phyloP scores from a whole-genome alignment of 768 basidiomycete species.

The Coprinopsis sp. region DNA sequence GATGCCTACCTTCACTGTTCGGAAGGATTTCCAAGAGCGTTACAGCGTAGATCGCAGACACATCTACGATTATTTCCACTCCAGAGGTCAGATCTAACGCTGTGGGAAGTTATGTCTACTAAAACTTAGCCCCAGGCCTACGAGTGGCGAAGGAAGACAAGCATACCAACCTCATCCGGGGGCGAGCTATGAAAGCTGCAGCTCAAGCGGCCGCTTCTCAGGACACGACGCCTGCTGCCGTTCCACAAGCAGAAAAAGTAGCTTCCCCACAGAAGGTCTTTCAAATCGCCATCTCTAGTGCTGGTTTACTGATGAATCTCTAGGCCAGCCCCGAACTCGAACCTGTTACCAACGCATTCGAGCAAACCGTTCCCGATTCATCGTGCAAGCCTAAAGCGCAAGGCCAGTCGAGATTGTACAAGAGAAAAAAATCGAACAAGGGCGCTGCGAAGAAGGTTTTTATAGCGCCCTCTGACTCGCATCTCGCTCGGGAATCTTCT shows the following conservation, averaged over 20 bases:
- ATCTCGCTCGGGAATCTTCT: no score
- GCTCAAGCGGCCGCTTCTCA: background rate
- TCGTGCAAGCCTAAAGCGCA: no score
- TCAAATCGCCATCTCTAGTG: no score
- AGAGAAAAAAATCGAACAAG: no score
- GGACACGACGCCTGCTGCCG: background rate
- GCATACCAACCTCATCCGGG: slow-evolving; percentile 47
- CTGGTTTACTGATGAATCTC: no score
- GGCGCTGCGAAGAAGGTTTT: no score
- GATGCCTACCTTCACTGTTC: slow-evolving; percentile 70
- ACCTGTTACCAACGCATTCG: no score
- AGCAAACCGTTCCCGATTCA: no score
- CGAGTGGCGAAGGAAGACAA: slow-evolving; percentile 65
- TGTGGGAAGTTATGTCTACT: background rate
- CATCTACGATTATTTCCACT: slow-evolving; percentile 78
- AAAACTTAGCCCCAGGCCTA: slow-evolving; percentile 31
- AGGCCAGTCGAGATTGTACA: no score
- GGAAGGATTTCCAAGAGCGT: slow-evolving; percentile 67
- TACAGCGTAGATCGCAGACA: slow-evolving; percentile 69
- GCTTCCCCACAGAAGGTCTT: no score
- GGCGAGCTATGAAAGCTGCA: slow-evolving; percentile 32
- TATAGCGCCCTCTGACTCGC: no score
- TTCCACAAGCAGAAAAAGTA: background rate
- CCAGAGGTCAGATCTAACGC: slow-evolving; percentile 31
- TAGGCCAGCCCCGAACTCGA: no score